A percentile compares a stretch with the other conserved stretches of the same genome.
These are phyloP conservation scores for Umbelopsis vinacea DNA, from an alignment of 192 early-diverging fungal species.

Conservation along the genomic window DNA sequence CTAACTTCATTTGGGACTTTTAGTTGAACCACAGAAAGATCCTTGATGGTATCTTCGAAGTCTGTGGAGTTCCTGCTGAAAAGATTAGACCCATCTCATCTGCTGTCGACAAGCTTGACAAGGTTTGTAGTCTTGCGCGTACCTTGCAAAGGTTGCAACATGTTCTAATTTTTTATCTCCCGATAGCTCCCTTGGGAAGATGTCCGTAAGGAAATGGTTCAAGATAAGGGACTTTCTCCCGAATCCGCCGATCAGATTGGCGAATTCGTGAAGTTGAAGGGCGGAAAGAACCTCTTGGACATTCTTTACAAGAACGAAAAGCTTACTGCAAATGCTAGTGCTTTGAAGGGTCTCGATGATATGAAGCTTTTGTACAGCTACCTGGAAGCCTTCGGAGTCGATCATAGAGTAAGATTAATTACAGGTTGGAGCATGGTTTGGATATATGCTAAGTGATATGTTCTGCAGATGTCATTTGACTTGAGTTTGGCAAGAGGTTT, in stretches of 20 bases:
- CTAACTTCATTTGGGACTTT: not conserved
- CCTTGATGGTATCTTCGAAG: slow-evolving; percentile 96
- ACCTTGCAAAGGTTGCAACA: not conserved
- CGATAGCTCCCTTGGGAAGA: slow-evolving; percentile 84
- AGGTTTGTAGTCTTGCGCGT: slow-evolving; percentile 43
- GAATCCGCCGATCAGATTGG: slow-evolving; percentile 91
- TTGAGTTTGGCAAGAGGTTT: slow-evolving; percentile 94
- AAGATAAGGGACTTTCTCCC: slow-evolving; percentile 85
- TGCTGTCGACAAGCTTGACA: slow-evolving; percentile 98
- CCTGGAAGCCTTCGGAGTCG: slow-evolving; percentile 78
- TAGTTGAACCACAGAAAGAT: slow-evolving; percentile 96
- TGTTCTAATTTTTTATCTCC: not conserved
- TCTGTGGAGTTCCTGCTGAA: slow-evolving; percentile 89
- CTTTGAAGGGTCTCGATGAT: slow-evolving; percentile 81
- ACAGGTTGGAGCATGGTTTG: not conserved
- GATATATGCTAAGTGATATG: not conserved
- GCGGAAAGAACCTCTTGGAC: slow-evolving; percentile 78
- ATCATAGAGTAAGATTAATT: slow-evolving; percentile 39
- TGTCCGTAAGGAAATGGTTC: slow-evolving; percentile 91
- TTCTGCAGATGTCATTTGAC: slow-evolving; percentile 84
- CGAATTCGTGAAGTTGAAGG: slow-evolving; percentile 84
- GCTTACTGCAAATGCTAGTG: slow-evolving; percentile 69
- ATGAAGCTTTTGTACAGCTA: slow-evolving; percentile 87
- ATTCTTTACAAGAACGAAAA: slow-evolving; percentile 66
- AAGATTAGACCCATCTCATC: slow-evolving; percentile 93